These are phyloP conservation scores for Periconia macrospinosa DNA, from an alignment of 2,329 filamentous ascomycete species.

Conservation along the genomic window DNA sequence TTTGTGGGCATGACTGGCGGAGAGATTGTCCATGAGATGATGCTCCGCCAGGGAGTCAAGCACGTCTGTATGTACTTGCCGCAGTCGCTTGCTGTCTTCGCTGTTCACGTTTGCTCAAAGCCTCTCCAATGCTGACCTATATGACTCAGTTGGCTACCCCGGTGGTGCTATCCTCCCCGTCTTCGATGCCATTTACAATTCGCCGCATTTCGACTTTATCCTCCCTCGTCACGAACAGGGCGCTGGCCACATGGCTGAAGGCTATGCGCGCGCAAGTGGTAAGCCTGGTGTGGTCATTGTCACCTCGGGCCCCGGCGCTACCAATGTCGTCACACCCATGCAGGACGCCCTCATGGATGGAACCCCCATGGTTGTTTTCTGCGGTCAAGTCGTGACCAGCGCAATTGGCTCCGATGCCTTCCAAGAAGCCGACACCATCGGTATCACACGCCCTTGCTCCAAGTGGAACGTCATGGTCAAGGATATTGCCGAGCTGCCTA, in stretches of 20 bases:
- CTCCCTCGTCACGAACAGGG: conserved; percentile 96
- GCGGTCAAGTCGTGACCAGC: conserved; percentile 85
- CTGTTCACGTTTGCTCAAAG: background rate
- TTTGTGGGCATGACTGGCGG: conserved; percentile 95
- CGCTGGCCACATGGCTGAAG: conserved; percentile 97
- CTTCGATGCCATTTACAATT: conserved; percentile 99
- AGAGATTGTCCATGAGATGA: conserved; percentile 99
- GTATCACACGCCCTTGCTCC: conserved; percentile 91
- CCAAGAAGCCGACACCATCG: conserved; percentile 93
- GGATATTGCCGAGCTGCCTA: conserved; percentile 87
- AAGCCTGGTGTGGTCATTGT: conserved; percentile 95
- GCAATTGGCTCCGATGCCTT: conserved; percentile 95
- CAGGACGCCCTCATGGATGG: conserved; percentile 95
- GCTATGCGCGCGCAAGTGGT: conserved; percentile 90
- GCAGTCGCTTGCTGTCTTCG: conserved; percentile 4
- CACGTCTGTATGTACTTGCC: conserved; percentile 75
- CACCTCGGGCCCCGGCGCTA: conserved; percentile 93
- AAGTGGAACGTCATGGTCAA: conserved; percentile 99
- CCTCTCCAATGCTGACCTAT: conserved; percentile 7
- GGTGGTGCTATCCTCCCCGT: conserved; percentile 96
- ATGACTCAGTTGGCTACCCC: conserved; percentile 66
- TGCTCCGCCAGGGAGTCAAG: conserved; percentile 88
- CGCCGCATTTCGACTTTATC: conserved; percentile 93
- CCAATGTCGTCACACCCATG: conserved; percentile 95
- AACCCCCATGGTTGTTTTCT: conserved; percentile 94